phyloP scores from a whole-genome alignment of 495 filamentous ascomycete genomes.

The Rostrohypoxylon terebratum region DNA sequence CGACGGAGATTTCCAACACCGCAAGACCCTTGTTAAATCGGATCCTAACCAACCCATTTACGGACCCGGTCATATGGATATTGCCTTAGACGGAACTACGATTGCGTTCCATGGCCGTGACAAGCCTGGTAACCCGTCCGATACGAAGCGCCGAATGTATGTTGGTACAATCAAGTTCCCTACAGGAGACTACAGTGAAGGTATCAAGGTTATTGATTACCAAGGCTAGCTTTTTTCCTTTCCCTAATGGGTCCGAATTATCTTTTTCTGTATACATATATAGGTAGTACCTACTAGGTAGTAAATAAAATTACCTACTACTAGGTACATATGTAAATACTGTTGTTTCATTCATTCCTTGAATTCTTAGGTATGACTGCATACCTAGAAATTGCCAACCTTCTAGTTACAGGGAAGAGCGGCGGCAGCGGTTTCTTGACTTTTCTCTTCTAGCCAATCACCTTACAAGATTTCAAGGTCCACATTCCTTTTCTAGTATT shows the following conservation, averaged over 20 bases:
- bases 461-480: background rate
- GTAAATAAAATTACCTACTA: no score
- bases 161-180: background rate
- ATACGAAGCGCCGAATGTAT: conserved; percentile 1
- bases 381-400: no score
- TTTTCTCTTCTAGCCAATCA: background rate
- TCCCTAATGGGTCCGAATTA: background rate
- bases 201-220: background rate
- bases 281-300: no score
- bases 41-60: background rate
- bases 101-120: background rate
- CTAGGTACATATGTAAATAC: no score
- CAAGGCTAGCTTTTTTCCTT: background rate
- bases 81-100: background rate
- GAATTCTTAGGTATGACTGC: no score
- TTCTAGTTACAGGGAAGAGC: background rate
- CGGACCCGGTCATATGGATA: background rate
- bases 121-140: background rate
- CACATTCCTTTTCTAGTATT: background rate
- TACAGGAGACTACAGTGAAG: background rate
- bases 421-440: background rate
- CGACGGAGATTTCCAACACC: background rate
- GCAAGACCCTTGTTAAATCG: background rate
- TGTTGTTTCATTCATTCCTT: no score
- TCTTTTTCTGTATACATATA: background rate